Conservation (phyloP, 208 protist genomes). For the Crithidia fasciculata region DNA sequence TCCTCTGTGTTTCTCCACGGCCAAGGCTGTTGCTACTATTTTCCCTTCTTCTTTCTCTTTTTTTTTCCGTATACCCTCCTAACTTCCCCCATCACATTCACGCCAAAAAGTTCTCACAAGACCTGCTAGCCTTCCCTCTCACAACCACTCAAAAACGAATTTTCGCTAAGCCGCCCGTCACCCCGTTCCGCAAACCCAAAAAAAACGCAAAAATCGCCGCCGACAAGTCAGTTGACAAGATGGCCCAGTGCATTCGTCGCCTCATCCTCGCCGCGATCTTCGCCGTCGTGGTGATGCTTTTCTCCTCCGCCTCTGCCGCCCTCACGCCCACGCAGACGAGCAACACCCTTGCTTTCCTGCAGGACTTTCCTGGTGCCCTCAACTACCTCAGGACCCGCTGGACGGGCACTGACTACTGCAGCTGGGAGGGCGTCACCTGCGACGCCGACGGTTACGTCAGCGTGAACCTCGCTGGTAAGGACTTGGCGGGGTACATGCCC, state of each 20-base stretch:
- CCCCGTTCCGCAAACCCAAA: background rate
- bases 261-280: slow-evolving; percentile 3
- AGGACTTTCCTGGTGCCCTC: slow-evolving; percentile 1
- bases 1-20: no score
- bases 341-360: slow-evolving; percentile 5
- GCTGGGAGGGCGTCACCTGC: slow-evolving; percentile 24
- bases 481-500: slow-evolving; percentile 18
- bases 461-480: slow-evolving; percentile 19
- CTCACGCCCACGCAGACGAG: background rate
- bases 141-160: no score
- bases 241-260: slow-evolving; percentile 5
- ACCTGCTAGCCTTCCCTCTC: no score
- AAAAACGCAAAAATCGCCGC: background rate
- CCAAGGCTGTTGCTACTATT: background rate
- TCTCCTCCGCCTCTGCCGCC: background rate
- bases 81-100: background rate
- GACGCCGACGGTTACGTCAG: slow-evolving; percentile 18
- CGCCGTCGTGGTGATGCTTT: slow-evolving; percentile 11
- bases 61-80: background rate
- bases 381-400: background rate
- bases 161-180: background rate
- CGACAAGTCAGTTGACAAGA: background rate
- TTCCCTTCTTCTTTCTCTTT: background rate
- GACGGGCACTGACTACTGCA: slow-evolving; percentile 28
- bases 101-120: no score